Percentiles rank a stretch among this genome's conserved stretches.
These are phyloP conservation scores for Rossbeevera mucosa DNA, from an alignment of 768 basidiomycete genomes.

Conservation along the genomic window DNA sequence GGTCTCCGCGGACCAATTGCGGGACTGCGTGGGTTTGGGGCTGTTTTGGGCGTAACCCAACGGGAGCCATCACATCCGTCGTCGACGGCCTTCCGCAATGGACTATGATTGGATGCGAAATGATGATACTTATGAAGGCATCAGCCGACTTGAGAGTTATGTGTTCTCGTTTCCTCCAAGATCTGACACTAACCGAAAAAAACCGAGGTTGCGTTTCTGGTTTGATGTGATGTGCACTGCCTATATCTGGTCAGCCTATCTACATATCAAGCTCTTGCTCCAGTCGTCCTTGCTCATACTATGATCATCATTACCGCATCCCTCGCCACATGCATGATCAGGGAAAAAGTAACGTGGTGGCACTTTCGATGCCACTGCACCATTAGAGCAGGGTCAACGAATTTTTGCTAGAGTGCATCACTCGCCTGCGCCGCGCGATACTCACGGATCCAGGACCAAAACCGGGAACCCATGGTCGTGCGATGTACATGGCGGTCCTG, in stretches of 20 bases:
- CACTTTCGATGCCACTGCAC: background rate
- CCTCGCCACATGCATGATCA: slow-evolving; percentile 12
- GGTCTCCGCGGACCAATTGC: slow-evolving; percentile 25
- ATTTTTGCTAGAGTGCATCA: slow-evolving; percentile 8
- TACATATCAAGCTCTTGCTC: slow-evolving; percentile 4
- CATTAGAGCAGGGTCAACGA: slow-evolving; percentile 11
- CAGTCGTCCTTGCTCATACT: background rate
- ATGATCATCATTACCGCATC: slow-evolving; percentile 21
- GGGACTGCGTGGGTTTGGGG: slow-evolving; percentile 14
- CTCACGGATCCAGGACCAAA: slow-evolving; percentile 15
- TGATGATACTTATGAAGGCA: slow-evolving; percentile 22
- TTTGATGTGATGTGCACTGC: slow-evolving; percentile 20
- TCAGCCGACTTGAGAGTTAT: slow-evolving; percentile 7
- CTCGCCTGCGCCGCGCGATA: slow-evolving; percentile 1
- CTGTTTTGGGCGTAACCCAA: slow-evolving; percentile 10
- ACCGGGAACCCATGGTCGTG: slow-evolving; percentile 10
- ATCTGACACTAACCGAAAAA: slow-evolving; percentile 10
- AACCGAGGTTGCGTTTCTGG: slow-evolving; percentile 2
- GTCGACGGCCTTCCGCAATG: slow-evolving; percentile 23
- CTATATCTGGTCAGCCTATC: slow-evolving; percentile 11
- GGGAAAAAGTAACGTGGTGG: slow-evolving; percentile 19
- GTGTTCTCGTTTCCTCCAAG: slow-evolving; percentile 7
- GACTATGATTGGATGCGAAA: slow-evolving; percentile 9
- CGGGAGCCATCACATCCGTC: slow-evolving; percentile 17
- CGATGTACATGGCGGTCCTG: slow-evolving; percentile 2